These are phyloP conservation scores for Hanseniaspora gamundiae DNA, from an alignment of 1,139 yeast species.

Conservation along the genomic window DNA sequence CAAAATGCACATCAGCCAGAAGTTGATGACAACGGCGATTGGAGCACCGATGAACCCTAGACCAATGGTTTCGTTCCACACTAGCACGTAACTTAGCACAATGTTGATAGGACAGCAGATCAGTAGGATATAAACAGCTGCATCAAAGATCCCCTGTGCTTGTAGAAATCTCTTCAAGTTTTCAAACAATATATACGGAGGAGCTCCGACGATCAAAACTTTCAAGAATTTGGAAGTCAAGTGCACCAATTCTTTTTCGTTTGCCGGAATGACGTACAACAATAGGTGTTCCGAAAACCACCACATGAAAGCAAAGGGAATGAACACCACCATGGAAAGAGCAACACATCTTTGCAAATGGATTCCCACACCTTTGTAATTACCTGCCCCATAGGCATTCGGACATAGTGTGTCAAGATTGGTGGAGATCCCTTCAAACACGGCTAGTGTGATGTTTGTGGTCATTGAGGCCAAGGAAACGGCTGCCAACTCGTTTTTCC, in stretches of 20 bases:
- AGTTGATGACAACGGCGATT: constrained; percentile 55
- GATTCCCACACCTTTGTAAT: constrained; percentile 44
- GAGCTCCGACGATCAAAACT: constrained; percentile 62
- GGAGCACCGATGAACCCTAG: constrained; percentile 65
- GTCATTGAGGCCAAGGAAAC: constrained; percentile 86
- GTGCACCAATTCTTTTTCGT: constrained; percentile 40
- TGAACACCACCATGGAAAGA: constrained; percentile 40
- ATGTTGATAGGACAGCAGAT: constrained; percentile 75
- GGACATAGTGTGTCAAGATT: constrained; percentile 82
- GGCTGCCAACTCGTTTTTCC: constrained; percentile 62
- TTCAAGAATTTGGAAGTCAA: constrained; percentile 57
- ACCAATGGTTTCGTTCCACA: constrained; percentile 56
- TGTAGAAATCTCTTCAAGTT: constrained; percentile 72
- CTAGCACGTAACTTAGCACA: constrained; percentile 58
- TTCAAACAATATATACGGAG: constrained; percentile 77
- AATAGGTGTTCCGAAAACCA: constrained; percentile 50
- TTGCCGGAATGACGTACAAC: constrained; percentile 40
- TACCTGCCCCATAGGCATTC: constrained; percentile 67
- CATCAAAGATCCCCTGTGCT: constrained; percentile 88
- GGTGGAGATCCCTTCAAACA: constrained; percentile 82
- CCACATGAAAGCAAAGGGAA: constrained; percentile 52
- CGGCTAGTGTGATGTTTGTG: constrained; percentile 69
- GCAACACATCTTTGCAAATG: constrained; percentile 54
- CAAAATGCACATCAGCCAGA: constrained; percentile 54
- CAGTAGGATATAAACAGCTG: constrained; percentile 68